Conservation (phyloP, 208 protist genomes). For the Wallacemonas sp. region DNA sequence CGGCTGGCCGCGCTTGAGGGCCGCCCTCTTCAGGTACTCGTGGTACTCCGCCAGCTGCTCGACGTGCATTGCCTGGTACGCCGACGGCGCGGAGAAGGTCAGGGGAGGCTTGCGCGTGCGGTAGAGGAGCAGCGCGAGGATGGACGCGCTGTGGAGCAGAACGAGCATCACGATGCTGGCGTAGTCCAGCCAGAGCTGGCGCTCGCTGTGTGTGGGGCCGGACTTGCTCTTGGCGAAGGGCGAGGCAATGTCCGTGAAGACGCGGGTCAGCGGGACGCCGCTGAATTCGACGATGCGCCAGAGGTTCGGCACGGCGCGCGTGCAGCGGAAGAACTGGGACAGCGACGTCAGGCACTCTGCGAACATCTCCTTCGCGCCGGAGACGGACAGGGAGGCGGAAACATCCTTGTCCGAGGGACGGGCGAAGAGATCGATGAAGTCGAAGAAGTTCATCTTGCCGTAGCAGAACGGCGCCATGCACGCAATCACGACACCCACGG, state of each 20-base stretch:
- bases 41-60: constrained; percentile 22
- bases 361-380: constrained; percentile 30
- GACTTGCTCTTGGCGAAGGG: constrained; percentile 14
- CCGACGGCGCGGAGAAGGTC: constrained; percentile 33
- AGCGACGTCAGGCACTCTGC: constrained; percentile 21
- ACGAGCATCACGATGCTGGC: constrained; percentile 23
- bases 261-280: constrained; percentile 38
- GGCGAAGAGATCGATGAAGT: constrained; percentile 39
- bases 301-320: constrained; percentile 25
- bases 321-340: constrained; percentile 25
- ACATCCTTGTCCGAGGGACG: constrained; percentile 15
- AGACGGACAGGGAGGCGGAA: constrained; percentile 22
- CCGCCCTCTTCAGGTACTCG: background rate
- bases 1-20: constrained; percentile 2
- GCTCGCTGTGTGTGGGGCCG: constrained; percentile 21
- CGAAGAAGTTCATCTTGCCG: constrained; percentile 20
- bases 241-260: constrained; percentile 19
- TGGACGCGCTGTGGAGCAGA: constrained; percentile 19
- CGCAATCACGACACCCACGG: constrained; percentile 20
- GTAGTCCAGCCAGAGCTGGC: constrained; percentile 41
- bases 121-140: constrained; percentile 37
- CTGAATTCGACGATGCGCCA: constrained; percentile 43
- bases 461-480: constrained; percentile 38
- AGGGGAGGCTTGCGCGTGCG: constrained; percentile 37
- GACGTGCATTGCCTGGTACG: constrained; percentile 15